phyloP scores from a whole-genome alignment of 2,329 filamentous ascomycete species.

The Colletotrichum gigasporum region DNA sequence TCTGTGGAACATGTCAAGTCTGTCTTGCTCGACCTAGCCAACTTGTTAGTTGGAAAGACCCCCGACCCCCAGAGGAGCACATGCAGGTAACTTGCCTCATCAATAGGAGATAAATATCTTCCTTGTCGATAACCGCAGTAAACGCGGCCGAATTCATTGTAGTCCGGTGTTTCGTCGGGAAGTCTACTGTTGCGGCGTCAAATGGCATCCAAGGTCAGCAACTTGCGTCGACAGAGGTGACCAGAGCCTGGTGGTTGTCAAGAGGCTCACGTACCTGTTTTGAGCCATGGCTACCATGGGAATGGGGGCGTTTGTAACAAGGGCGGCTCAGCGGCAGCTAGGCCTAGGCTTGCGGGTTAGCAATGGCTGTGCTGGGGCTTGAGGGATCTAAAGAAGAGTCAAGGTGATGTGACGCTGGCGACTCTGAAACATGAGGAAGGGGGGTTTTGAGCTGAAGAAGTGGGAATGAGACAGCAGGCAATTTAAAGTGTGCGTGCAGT shows the following conservation, averaged over 20 bases:
- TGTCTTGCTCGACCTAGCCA: constrained; percentile 73
- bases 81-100: constrained; percentile 65
- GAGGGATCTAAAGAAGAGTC: background rate
- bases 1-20: constrained; percentile 85
- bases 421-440: constrained; percentile 17
- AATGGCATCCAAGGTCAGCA: background rate
- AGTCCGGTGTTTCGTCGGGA: constrained; percentile 41
- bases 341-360: background rate
- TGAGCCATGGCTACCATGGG: constrained; percentile 43
- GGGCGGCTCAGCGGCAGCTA: background rate
- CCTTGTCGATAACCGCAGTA: constrained; percentile 76
- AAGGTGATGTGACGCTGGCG: constrained; percentile 4
- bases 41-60: background rate
- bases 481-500: constrained; percentile 24
- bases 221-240: background rate
- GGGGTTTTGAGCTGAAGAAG: background rate
- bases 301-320: background rate
- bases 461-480: constrained; percentile 14
- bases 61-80: background rate
- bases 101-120: constrained; percentile 81
- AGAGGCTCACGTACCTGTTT: constrained; percentile 37
- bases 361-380: background rate
- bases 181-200: constrained; percentile 1
- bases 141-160: constrained; percentile 71
- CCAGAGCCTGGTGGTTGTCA: background rate